Conservation (phyloP, 305 asterid genomes). For the Fraxinus sp. region DNA sequence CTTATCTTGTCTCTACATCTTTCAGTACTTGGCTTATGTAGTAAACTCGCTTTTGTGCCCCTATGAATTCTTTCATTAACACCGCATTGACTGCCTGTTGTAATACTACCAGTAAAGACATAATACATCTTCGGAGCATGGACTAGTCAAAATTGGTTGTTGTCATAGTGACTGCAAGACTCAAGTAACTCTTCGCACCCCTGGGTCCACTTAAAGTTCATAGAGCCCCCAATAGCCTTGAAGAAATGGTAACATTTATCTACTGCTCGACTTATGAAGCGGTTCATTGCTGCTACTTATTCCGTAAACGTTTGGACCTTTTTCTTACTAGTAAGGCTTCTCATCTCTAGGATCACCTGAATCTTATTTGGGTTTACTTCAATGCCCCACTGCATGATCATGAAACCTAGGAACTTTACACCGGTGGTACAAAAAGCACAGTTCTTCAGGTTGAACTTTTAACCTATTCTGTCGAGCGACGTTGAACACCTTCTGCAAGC, state of each 20-base stretch:
- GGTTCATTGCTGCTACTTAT: too few relatives aligned
- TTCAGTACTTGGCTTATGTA: background rate
- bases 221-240: background rate
- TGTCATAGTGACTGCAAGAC: background rate
- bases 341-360: too few relatives aligned
- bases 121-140: background rate
- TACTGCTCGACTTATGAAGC: background rate
- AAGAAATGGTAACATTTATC: background rate
- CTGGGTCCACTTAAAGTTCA: background rate
- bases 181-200: too few relatives aligned
- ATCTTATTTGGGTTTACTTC: too few relatives aligned
- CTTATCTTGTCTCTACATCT: too few relatives aligned
- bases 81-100: background rate
- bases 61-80: background rate
- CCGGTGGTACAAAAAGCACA: background rate
- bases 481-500: background rate
- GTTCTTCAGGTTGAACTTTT: background rate
- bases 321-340: too few relatives aligned
- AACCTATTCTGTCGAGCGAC: background rate
- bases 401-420: background rate
- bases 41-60: background rate
- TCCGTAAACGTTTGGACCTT: background rate
- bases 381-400: too few relatives aligned
- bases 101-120: background rate
- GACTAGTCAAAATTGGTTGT: background rate